phyloP scores from a whole-genome alignment of 805 yeast genomes.

The Candida sphagnicola region DNA sequence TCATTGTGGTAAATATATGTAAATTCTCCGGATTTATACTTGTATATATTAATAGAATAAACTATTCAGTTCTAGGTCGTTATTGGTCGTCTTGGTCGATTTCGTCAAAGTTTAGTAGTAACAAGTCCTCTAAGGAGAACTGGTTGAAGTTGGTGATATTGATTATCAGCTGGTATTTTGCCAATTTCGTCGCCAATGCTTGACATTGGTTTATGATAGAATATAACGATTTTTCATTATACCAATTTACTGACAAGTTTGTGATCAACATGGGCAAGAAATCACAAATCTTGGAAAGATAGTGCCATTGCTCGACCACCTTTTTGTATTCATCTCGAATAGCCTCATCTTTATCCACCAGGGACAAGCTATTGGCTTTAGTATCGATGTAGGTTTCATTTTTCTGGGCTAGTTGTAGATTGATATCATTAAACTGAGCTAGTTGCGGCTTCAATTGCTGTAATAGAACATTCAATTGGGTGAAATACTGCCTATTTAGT shows the following conservation, averaged over 20 bases:
- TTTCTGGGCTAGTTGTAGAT: constrained; percentile 8
- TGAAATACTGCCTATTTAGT: constrained; percentile 2
- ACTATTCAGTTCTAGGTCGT: background rate
- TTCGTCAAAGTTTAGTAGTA: constrained; percentile 17
- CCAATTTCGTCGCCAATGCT: constrained; percentile 15
- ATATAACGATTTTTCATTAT: constrained; percentile 22
- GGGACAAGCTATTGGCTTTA: constrained; percentile 11
- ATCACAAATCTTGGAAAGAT: constrained; percentile 19
- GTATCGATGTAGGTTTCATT: constrained; percentile 6
- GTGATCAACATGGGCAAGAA: constrained; percentile 29
- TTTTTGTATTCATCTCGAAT: constrained; percentile 6
- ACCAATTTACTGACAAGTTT: constrained; percentile 36
- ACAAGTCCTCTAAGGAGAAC: constrained; percentile 15
- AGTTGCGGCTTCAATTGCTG: constrained; percentile 16
- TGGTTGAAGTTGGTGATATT: constrained; percentile 13
- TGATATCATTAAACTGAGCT: constrained; percentile 11
- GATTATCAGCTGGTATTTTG: constrained; percentile 14
- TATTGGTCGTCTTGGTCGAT: background rate
- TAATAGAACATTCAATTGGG: constrained; percentile 7
- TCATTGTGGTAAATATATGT: too few species aligned
- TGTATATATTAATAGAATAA: constrained; percentile 1
- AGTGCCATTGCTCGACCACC: constrained; percentile 16
- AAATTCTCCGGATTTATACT: background rate
- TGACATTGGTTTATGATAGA: constrained; percentile 27
- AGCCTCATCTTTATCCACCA: constrained; percentile 8